Evolutionary conservation across 768 basidiomycete genomes (phyloP), one percentile per base, ranked within the genome.

Genomic region (Lactarius sanguifluus): DNA sequence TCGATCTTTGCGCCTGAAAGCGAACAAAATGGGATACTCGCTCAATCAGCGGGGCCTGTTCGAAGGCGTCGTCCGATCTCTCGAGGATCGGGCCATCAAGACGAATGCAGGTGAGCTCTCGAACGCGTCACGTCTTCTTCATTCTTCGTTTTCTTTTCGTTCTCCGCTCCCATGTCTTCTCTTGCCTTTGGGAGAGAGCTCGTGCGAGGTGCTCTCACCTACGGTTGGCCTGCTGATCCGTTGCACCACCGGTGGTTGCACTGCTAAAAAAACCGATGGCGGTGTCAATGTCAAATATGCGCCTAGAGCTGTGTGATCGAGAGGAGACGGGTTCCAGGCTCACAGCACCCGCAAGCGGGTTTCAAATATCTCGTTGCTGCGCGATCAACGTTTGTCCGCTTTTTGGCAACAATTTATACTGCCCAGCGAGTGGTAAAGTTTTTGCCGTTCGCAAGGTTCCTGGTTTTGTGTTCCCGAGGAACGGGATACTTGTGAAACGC

Each of bases 31-130:
- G 74, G 92, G 93, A 0, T 94, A 87, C 76, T 90, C 90, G 15
- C 81, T 98, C 56, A 97, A 98, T 71, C 95, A 98, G 75, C 83
- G 86, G 56, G 95, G 94, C 0, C 76, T 98, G 6, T 95, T 82
- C 71, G 81, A 78, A 7, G 89, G 85, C 0, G 88, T 95, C 38
- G 75, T 91, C 18, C 84, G 94, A 13, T 88, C 92, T 73, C 85
- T 86, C 18, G 80, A 80, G 36, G 82, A 90, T 70, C 77, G 83
- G 45, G 78, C 81, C 47, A 80, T 88, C 66, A 89, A 91, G 72
- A 73, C 85, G 15, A 84, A 81, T 70, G 73, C 78, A 64, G 91
- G 91, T 87, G 61, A 40, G 79, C 71, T n/a, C 40, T 55, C 25
- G 36, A 23, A 8, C 5, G 15, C 30, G 16, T 30, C 5, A 5